Evolutionary conservation across 2,329 filamentous ascomycete genomes (phyloP), one percentile per base, ranked within the genome.

Genomic region (Coniochaeta ligniaria): DNA sequence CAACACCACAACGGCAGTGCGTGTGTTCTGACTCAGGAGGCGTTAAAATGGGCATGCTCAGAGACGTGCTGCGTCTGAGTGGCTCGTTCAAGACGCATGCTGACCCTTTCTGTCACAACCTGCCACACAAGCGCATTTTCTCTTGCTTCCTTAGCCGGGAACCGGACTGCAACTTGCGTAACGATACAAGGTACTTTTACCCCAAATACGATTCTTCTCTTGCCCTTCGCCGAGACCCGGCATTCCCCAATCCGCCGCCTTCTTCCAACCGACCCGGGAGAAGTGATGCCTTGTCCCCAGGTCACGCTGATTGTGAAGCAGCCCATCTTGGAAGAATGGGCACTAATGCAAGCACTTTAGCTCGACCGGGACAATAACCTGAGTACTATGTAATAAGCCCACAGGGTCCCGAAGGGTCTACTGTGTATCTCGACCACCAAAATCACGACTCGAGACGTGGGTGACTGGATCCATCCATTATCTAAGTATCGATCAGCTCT

Each of bases 211-310:
- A 41, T 5, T 7, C 16, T 47, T 12, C 43, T 22, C 43, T 24
- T 47, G 43, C 3, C 43, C 43, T 24, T 12, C 22, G 20, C 43
- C 43, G 43, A 47, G 6, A 47, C 8, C 43, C 43, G 43, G 38
- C 38, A n/a, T 24, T 24, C 22, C 20, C 4, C 28, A 52, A 47
- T 6, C 43, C 43, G 43, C 20, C 22, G 12, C 47, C 31, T 52
- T 52, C 47, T 52, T 52, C 47, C 47, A 52, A 52, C 47, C 47
- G 47, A 52, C 47, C 47, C 47, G 47, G 47, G 24, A 52, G 47
- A 52, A 52, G 12, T 47, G 43, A 14, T 14, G 43, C 20, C 11
- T 20, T 52, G 24, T 22, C 6, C 28, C 26, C 45, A 43, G 20
- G 24, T 52, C 24, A 31, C 47, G 47, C 7, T 31, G 47, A 52